Evolutionary conservation across 306 rosid genomes (phyloP).

Genomic region (Styphnolobium japonicum): DNA sequence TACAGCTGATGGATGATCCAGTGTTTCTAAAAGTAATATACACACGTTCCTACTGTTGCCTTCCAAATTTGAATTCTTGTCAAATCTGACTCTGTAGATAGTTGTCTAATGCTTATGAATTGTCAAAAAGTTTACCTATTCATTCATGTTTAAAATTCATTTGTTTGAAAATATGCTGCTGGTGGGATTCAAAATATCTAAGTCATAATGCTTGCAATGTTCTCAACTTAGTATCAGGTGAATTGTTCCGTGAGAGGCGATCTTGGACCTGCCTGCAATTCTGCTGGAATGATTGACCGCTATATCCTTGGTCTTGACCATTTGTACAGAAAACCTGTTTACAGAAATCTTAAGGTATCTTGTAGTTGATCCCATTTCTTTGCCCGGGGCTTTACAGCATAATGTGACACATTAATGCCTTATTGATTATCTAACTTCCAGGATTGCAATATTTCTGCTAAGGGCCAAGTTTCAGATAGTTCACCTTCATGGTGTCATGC

Average conservation of each 20-base stretch:
- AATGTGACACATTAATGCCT: constrained; percentile 24
- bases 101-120: background rate
- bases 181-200: background rate
- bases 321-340: constrained; percentile 74
- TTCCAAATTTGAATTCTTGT: background rate
- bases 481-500: constrained; percentile 88
- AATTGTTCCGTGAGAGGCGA: constrained; percentile 86
- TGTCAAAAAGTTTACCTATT: background rate
- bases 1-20: background rate
- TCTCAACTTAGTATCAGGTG: constrained; percentile 53
- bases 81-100: background rate
- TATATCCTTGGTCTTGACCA: constrained; percentile 69
- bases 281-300: constrained; percentile 94
- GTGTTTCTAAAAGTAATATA: background rate
- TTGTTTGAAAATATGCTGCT: background rate
- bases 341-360: constrained; percentile 79
- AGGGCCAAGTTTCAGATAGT: constrained; percentile 61
- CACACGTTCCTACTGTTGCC: background rate
- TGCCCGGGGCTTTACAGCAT: background rate
- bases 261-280: constrained; percentile 88
- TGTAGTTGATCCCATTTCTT: constrained; percentile 18
- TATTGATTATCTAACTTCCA: constrained; percentile 41
- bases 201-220: constrained; percentile 21
- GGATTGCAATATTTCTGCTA: constrained; percentile 67
- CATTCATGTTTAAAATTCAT: background rate